phyloP scores from a whole-genome alignment of 805 yeast species.

The Saccharomyces mikatae region DNA sequence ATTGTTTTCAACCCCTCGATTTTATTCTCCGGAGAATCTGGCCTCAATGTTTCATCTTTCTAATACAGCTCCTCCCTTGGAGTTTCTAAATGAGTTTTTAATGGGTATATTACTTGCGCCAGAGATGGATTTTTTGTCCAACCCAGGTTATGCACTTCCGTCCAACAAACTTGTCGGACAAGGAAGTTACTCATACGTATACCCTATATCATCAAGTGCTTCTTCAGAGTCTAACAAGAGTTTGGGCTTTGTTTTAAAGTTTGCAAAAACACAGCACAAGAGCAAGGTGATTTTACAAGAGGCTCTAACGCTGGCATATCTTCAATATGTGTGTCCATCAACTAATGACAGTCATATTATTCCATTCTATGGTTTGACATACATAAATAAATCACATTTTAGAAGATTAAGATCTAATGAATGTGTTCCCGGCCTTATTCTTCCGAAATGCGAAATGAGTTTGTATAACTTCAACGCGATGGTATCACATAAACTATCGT shows the following conservation, averaged over 20 bases:
- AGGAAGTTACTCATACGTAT: conserved; percentile 13
- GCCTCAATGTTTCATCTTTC: background rate
- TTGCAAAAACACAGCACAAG: conserved; percentile 10
- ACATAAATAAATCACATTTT: conserved; percentile 4
- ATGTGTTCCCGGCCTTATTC: conserved; percentile 10
- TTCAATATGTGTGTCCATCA: background rate
- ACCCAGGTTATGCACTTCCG: conserved; percentile 2
- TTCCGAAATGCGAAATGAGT: conserved; percentile 8
- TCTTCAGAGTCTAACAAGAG: background rate
- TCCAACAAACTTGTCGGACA: conserved; percentile 6
- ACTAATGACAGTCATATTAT: conserved; percentile 1
- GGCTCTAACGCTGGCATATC: conserved; percentile 6
- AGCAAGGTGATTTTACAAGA: conserved; percentile 9
- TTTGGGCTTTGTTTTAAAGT: conserved; percentile 8
- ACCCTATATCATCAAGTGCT: conserved; percentile 1
- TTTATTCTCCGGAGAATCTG: background rate
- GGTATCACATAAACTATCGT: background rate
- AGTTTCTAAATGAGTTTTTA: background rate
- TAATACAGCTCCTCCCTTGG: background rate
- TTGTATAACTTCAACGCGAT: conserved; percentile 8
- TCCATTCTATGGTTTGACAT: conserved; percentile 6
- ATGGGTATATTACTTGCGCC: background rate
- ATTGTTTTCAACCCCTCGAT: background rate
- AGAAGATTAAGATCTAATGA: conserved; percentile 3
- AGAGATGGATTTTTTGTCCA: conserved; percentile 6